These are phyloP conservation scores for Saccharum spontaneum DNA, from an alignment of 176 grass and related monocot genomes.

Conservation along the genomic window DNA sequence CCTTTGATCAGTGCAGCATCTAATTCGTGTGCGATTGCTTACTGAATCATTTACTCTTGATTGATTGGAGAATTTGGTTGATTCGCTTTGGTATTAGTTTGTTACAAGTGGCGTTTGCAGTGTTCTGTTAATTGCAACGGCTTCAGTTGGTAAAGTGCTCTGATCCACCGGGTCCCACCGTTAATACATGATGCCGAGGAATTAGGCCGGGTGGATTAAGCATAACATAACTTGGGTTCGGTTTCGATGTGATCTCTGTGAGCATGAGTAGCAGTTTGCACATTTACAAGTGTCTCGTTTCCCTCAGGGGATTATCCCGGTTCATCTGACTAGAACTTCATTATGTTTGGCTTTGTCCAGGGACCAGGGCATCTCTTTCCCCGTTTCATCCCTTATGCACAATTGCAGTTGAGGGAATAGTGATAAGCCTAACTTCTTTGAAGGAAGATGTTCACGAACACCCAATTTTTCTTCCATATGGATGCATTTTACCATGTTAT, in stretches of 20 bases:
- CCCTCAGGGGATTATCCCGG: not conserved
- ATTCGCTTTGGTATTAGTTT: not conserved
- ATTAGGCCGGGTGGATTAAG: not conserved
- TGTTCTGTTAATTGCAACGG: not conserved
- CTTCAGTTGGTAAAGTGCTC: not conserved
- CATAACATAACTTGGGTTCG: not conserved
- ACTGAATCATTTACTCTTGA: not conserved
- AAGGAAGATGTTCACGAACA: not conserved
- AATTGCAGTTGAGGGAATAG: not conserved
- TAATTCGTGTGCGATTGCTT: not conserved
- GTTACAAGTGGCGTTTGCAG: not conserved
- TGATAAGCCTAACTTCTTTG: not conserved
- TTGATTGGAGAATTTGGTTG: not conserved
- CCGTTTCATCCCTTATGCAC: not conserved
- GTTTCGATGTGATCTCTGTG: not conserved
- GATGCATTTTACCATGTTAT: not conserved
- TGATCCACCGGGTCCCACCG: conserved; percentile 2
- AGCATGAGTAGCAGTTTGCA: not conserved
- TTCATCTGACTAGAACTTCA: not conserved
- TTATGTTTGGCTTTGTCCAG: not conserved
- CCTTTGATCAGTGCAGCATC: not conserved
- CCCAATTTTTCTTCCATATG: not conserved
- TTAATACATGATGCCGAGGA: not conserved
- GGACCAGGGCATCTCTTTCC: not conserved
- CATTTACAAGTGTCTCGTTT: not conserved